These are phyloP conservation scores for Porpolomopsis calyptriformis DNA, from an alignment of 768 basidiomycete species.

Conservation along the genomic window DNA sequence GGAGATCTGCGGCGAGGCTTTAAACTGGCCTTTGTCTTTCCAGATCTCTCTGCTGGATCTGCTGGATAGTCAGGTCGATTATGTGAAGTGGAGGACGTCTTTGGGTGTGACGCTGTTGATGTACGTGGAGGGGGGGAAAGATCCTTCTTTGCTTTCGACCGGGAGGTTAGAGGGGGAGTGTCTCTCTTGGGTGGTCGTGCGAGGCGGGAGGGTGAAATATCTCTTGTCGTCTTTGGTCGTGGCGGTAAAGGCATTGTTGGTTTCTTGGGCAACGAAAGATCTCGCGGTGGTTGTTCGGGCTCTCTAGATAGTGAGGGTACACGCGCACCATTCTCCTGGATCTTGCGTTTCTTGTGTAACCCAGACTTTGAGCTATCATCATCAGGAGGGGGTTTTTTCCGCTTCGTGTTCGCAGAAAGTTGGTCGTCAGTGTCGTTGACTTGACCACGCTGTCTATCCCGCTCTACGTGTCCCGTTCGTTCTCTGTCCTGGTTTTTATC, in stretches of 20 bases:
- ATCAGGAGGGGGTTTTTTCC: slow-evolving; percentile 27
- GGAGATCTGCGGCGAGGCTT: slow-evolving; percentile 46
- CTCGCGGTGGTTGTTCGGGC: slow-evolving; percentile 12
- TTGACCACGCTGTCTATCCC: slow-evolving; percentile 6
- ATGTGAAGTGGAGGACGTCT: too few species aligned
- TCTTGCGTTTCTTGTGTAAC: slow-evolving; percentile 33
- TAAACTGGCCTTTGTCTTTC: slow-evolving; percentile 10
- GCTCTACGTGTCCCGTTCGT: slow-evolving; percentile 15
- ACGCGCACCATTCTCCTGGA: slow-evolving; percentile 22
- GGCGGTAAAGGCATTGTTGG: slow-evolving; percentile 7
- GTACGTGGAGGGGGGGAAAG: slow-evolving; percentile 20
- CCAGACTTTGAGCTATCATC: slow-evolving; percentile 15
- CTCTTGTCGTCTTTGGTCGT: background rate
- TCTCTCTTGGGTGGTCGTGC: slow-evolving; percentile 11
- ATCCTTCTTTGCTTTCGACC: slow-evolving; percentile 31
- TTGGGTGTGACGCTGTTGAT: slow-evolving; percentile 11
- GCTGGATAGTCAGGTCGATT: too few species aligned
- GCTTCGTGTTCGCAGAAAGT: slow-evolving; percentile 21
- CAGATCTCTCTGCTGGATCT: background rate
- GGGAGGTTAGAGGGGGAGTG: slow-evolving; percentile 12
- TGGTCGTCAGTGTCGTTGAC: background rate
- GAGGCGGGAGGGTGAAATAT: slow-evolving; percentile 2
- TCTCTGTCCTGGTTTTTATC: slow-evolving; percentile 7
- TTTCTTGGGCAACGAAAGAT: slow-evolving; percentile 29
- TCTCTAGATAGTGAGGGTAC: slow-evolving; percentile 10